Base-by-base conservation (phyloP, 164 flowering plant species). In the Stephania yunnanensis region DNA sequence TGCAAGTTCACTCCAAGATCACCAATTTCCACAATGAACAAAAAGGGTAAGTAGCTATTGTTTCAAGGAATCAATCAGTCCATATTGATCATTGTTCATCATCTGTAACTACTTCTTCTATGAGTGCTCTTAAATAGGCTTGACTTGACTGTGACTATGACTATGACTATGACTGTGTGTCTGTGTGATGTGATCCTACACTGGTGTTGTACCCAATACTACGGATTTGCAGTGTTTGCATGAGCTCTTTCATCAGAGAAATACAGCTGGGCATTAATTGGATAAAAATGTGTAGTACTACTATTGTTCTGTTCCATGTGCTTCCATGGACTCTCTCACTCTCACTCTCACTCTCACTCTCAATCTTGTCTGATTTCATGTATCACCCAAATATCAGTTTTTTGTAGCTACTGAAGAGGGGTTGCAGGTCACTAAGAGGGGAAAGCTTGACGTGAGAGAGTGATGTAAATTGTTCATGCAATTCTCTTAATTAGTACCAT, bases 121-220 rank as follows among this genome's bases (percentile, higher is more conserved):
- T 36, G 9, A 20, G 66, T 5, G 20, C 22, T 19, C 22, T 61
- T 58, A 20, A 61, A 50, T 50, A 9, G 55, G n/a, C 22, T 61
- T 61, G 66, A n/a, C 66, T n/a, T n/a, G 66, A 61, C 66, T 61
- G 22, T 61, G 25, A 4, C 25, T 25, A 25, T 25, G 25, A 4
- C 42, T 36, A 36, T 61, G 66, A 61, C 66, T 61, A 9, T 61
- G 61, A 11, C 17, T 52, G 61, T 53, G 19, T n/a, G 22, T 61
- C 65, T 17, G 66, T 61, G n/a, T 20, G 66, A 61, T 61, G 66
- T 61, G 66, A 61, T 61, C 22, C 66, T 61, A 19, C 66, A 61
- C 66, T 61, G 66, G 55, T 50, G 4, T 2, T 50, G 55, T 50
- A 50, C 55, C 12, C 12, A 10, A 11, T 50, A 9, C 55, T 50